Base-by-base conservation (phyloP, 23 red algal genomes). In the Gracilaria caudata region DNA sequence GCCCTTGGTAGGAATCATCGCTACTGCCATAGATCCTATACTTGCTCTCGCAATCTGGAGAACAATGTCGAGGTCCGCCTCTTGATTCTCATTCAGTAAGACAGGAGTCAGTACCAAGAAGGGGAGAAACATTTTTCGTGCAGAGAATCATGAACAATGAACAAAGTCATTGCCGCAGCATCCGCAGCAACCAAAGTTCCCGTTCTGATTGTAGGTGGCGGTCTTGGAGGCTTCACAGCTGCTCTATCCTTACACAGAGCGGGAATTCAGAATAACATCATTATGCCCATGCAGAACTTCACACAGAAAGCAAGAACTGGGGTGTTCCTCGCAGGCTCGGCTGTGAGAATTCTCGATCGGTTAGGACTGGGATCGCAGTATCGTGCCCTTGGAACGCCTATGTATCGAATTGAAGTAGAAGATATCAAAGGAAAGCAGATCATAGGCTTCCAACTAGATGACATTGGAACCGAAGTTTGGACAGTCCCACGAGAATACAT, bases 311-410 rank as follows among this genome's bases (percentile, higher is more conserved):
- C 87, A 30, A 61, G 77, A 63, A 41, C 59, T 40, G 87, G 59
- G 0, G 87, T 91, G 26, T 91, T 82, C 33, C 35, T 91, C 19
- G 76, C 64, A 26, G 77, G 87, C 4, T 73, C 77, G 12, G 75
- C 87, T 40, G 59, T 91, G 28, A 30, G 87, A 34, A 82, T 91
- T 81, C 87, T 91, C 4, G 87, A 91, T 75, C 75, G 87, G 25
- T 64, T 91, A 14, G 87, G 87, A 20, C 45, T 91, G 17, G 87
- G 87, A 26, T 82, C 87, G 28, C 59, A 82, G 21, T 82, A 82
- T 54, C 74, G 87, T 47, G 57, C 61, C 5, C 51, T 82, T 16
- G 87, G 87, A 46, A 58, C 76, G n/a, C 87, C 87, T 10, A 32
- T 82, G 77, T 59, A 72, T 56, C 37, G 21, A 32, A 53, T 75